Base-by-base conservation (phyloP, 2,329 filamentous ascomycete species). In the Fusarium buharicum region DNA sequence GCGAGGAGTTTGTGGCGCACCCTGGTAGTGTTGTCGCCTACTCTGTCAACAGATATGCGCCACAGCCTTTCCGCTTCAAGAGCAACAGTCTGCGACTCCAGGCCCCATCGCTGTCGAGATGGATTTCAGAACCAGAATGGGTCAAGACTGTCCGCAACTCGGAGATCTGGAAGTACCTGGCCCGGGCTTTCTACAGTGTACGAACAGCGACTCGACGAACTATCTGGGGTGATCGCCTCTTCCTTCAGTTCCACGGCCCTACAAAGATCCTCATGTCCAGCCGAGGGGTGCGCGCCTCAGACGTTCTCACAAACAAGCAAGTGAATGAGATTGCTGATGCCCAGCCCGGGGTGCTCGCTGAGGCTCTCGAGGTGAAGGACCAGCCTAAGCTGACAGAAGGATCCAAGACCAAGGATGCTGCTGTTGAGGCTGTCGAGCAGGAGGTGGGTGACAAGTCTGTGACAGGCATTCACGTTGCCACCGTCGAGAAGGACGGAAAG, bases 21-120 rank as follows among this genome's bases (percentile, higher is more conserved):
- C 94, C 95, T 5, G 90, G 90, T 67, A 93, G 97, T 74, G 88
- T 99, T 4, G 87, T 98, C 13, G 95, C 95, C 18, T 99, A 99
- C 78, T 89, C 90, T 4, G 84, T 95, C 44, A 88, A 86, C 47
- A 85, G 87, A 53, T 85, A 87, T 50, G 85, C 87, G 8, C 95
- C 95, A 7, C 82, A 87, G 34, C 92, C 94, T 5, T 97, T 96
- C 80, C 88, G 94, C 37, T 91, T 99, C 76, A 92, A 90, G 76
- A 84, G 81, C 75, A 90, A 91, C 3, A 90, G 87, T 34, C 75
- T 96, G 50, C 85, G 86, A 50, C 84, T 98, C 58, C 92, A 97
- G 74, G 81, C 97, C 1, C 95, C 95, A 1, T 86, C 86, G 0
- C 66, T 81, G 10, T 81, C 92, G 1, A 82, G 83, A 5, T 82